These are phyloP conservation scores for Globisporangium mamillatum DNA, from an alignment of 352 stramenopile species.

Conservation along the genomic window DNA sequence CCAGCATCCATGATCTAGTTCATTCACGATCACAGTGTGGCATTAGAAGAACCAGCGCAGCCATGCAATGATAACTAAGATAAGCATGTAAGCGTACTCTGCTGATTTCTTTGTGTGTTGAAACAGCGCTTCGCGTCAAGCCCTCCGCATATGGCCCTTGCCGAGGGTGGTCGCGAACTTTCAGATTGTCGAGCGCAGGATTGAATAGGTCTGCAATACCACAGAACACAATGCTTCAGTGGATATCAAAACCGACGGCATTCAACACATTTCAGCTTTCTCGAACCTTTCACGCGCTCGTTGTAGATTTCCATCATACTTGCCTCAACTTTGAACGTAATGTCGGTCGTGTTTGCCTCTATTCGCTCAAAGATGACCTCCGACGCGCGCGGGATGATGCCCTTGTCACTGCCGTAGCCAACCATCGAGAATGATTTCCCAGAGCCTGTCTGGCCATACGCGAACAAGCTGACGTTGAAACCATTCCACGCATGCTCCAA, in stretches of 20 bases:
- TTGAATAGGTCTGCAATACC: conserved; percentile 72
- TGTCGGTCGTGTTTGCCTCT: conserved; percentile 30
- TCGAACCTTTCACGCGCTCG: conserved; percentile 76
- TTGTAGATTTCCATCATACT: conserved; percentile 92
- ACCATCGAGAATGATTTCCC: conserved; percentile 90
- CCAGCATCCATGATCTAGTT: conserved; percentile 79
- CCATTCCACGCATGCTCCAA: conserved; percentile 89
- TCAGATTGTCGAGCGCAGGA: conserved; percentile 78
- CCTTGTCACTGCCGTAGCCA: conserved; percentile 75
- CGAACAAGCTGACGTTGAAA: conserved; percentile 89
- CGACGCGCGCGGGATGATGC: conserved; percentile 81
- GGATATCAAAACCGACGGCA: not conserved
- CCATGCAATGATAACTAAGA: not conserved
- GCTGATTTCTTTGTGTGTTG: conserved; percentile 80
- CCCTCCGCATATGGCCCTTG: conserved; percentile 83
- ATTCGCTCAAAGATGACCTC: conserved; percentile 86
- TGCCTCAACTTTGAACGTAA: conserved; percentile 85
- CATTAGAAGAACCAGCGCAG: not conserved
- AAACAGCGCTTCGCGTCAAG: conserved; percentile 76
- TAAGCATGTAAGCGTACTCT: conserved; percentile 20
- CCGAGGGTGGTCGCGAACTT: conserved; percentile 83
- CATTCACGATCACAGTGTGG: not conserved
- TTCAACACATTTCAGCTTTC: not conserved
- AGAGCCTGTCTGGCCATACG: conserved; percentile 84
- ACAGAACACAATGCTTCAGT: not conserved